Base-by-base conservation (phyloP, 2,329 filamentous ascomycete genomes). In the Canariomyces notabilis region DNA sequence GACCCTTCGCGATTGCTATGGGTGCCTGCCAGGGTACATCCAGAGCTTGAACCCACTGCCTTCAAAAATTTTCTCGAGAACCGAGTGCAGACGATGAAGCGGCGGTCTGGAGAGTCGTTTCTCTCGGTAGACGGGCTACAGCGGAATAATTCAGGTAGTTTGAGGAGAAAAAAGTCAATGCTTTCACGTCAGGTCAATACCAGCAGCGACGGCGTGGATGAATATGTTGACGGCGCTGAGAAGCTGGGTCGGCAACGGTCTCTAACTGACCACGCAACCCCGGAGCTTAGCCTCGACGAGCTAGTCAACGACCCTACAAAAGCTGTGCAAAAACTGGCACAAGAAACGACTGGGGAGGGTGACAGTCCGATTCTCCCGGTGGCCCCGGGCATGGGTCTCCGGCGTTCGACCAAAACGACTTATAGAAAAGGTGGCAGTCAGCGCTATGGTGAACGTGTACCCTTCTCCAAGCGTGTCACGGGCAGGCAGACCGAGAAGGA, bases 31-130 rank as follows among this genome's bases (percentile, higher is more conserved):
- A 82, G 89, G 48, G 77, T 98, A 21, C 93, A 98, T 59, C 93
- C 93, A 1, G 93, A 98, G 66, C 74, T 98, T 39, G 93, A 93
- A 2, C 93, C 93, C 1, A 89, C 87, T 61, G 93, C 96, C 58
- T 98, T 97, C 74, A 96, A 95, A 67, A 91, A 85, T 1, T 98
- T 97, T 57, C 77, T 98, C 2, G 91, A 98, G 60, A 94, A 90
- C 52, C 83, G 90, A 61, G 88, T 96, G 11, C 87, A 95, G 57
- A 85, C 87, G 29, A 95, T 97, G 57, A 84, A 89, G 64, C 77
- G 90, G 55, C 80, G 87, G 58, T 95, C 90, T 1, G 84, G 85
- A 19, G 89, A 83, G 56, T 83, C 75, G 53, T 74, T 74, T 31
- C 68, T 89, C 37, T 79, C 81, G 22, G 68, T 76, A 5, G 76